phyloP scores from a whole-genome alignment of 305 asterid genomes.

The Fraxinus dipetala region DNA sequence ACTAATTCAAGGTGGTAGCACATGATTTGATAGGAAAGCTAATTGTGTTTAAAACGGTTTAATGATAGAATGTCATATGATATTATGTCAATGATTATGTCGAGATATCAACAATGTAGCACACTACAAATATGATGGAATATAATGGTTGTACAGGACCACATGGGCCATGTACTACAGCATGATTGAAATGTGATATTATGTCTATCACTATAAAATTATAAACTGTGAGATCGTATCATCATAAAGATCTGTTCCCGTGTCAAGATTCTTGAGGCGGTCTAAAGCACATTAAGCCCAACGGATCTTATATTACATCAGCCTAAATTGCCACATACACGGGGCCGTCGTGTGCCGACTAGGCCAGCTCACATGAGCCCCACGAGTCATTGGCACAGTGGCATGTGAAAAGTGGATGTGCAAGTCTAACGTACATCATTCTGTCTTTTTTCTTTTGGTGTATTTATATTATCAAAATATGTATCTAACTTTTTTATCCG shows the following conservation, averaged over 20 bases:
- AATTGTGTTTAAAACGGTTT: too few species aligned
- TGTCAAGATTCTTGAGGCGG: slow-evolving; percentile 16
- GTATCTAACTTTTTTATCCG: not conserved
- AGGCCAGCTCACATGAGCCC: slow-evolving; percentile 52
- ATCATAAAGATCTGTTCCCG: not conserved
- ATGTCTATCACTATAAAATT: not conserved
- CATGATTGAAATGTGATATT: not conserved
- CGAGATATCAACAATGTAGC: not conserved
- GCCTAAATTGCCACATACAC: slow-evolving; percentile 22
- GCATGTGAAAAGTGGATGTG: slow-evolving; percentile 39
- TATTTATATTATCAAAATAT: not conserved
- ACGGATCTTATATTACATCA: slow-evolving; percentile 31
- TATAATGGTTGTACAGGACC: too few species aligned
- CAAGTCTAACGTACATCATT: slow-evolving; percentile 32
- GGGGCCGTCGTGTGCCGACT: slow-evolving; percentile 54
- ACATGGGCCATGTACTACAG: too few species aligned
- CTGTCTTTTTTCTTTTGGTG: not conserved
- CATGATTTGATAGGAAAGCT: too few species aligned
- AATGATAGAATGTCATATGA: too few species aligned
- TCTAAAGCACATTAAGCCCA: slow-evolving; percentile 27
- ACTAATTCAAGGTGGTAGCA: too few species aligned
- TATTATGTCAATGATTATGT: too few species aligned
- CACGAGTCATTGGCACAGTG: slow-evolving; percentile 19
- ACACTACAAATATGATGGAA: not conserved
- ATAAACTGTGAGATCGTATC: slow-evolving; percentile 40